These are phyloP conservation scores for Kwoniella europaea DNA, from an alignment of 768 basidiomycete genomes.

Conservation along the genomic window DNA sequence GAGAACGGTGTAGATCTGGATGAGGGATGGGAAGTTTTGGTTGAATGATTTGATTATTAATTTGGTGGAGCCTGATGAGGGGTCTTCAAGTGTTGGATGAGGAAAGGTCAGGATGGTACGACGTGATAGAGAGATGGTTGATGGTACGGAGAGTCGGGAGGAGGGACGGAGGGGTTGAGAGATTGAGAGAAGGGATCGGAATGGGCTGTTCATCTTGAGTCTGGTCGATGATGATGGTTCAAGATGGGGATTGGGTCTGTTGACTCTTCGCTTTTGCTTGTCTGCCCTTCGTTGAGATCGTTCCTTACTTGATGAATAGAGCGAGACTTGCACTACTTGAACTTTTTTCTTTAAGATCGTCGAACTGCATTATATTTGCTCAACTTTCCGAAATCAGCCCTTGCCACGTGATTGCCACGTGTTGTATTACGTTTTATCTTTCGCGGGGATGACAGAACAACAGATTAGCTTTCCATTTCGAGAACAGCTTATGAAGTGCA, in stretches of 20 bases:
- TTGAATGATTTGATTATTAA: conserved; percentile 23
- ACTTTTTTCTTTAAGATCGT: neutral
- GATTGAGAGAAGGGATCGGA: neutral
- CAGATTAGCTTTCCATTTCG: neutral
- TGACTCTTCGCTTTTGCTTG: too few relatives aligned
- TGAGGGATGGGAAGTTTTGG: conserved; percentile 21
- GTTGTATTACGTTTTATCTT: neutral
- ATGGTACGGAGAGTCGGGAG: neutral
- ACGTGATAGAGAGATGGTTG: neutral
- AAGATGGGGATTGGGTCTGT: too few relatives aligned
- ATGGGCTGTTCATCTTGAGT: too few relatives aligned
- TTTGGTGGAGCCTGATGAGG: conserved; percentile 28
- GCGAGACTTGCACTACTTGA: neutral
- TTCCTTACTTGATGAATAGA: too few relatives aligned
- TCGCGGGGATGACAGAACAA: neutral
- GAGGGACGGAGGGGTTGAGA: neutral
- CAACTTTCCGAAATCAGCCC: neutral
- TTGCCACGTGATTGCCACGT: neutral
- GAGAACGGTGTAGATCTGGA: conserved; percentile 42
- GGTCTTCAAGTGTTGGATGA: conserved; percentile 27
- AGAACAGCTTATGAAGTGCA: neutral
- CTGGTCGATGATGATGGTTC: too few relatives aligned
- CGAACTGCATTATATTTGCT: neutral
- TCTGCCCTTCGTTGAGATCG: too few relatives aligned
- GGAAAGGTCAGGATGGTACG: conserved; percentile 24